phyloP scores from a whole-genome alignment of 805 yeast species.

The Zygosaccharomyces rouxii region DNA sequence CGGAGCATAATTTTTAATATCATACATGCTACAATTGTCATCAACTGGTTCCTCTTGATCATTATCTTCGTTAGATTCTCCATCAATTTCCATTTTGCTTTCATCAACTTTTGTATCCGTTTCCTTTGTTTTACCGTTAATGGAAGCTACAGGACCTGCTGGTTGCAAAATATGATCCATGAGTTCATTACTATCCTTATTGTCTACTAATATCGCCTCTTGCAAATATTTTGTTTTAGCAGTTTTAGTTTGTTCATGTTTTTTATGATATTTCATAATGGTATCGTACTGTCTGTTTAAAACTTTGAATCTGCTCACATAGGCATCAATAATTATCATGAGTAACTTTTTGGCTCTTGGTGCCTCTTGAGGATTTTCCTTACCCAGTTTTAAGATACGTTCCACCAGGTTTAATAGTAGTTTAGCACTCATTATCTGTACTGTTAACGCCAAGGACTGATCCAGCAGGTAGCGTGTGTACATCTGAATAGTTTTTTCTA shows the following conservation, averaged over 20 bases:
- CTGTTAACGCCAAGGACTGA: constrained; percentile 75
- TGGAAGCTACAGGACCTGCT: constrained; percentile 11
- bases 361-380: constrained; percentile 67
- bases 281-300: constrained; percentile 68
- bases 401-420: constrained; percentile 83
- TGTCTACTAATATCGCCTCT: constrained; percentile 33
- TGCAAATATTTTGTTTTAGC: constrained; percentile 43
- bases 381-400: constrained; percentile 64
- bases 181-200: constrained; percentile 38
- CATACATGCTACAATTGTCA: constrained; percentile 39
- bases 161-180: constrained; percentile 31
- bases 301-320: constrained; percentile 73
- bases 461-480: constrained; percentile 81
- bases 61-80: constrained; percentile 12
- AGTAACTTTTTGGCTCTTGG: constrained; percentile 59
- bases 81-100: constrained; percentile 23
- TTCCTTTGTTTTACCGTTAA: constrained; percentile 11
- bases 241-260: constrained; percentile 43
- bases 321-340: constrained; percentile 82
- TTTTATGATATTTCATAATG: constrained; percentile 58
- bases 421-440: constrained; percentile 95
- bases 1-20: constrained; percentile 49
- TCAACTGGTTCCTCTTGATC: constrained; percentile 19
- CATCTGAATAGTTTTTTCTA: constrained; percentile 80
- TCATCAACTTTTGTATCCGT: constrained; percentile 30